phyloP scores from a whole-genome alignment of 2,329 filamentous ascomycete genomes.

The Anisogramma anomala region DNA sequence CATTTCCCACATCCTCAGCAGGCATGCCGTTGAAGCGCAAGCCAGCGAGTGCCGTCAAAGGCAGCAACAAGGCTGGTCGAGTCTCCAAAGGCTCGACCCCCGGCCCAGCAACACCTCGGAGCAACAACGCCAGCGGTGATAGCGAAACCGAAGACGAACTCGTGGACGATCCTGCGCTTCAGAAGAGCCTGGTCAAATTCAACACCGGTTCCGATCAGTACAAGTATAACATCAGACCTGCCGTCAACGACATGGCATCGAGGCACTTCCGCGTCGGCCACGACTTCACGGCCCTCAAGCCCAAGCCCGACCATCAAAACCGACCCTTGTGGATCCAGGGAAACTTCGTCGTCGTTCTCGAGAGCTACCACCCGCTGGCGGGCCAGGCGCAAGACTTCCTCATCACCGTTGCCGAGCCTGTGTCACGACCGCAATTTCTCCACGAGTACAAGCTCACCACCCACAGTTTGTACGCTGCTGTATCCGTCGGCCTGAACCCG shows the following conservation, averaged over 20 bases:
- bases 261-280: conserved; percentile 21
- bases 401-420: conserved; percentile 83
- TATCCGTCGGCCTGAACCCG: conserved; percentile 77
- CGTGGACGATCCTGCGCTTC: conserved; percentile 41
- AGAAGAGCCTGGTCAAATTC: conserved; percentile 50
- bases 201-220: conserved; percentile 39
- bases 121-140: conserved; percentile 31
- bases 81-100: conserved; percentile 49
- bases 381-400: conserved; percentile 82
- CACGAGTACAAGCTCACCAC: conserved; percentile 86
- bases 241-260: conserved; percentile 20
- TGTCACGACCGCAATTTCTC: conserved; percentile 75
- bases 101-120: conserved; percentile 47
- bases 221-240: conserved; percentile 10
- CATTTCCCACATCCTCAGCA: neutral
- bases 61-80: conserved; percentile 42
- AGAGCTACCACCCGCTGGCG: conserved; percentile 82
- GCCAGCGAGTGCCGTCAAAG: conserved; percentile 39
- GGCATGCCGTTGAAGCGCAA: conserved; percentile 63
- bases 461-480: conserved; percentile 83
- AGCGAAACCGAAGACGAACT: conserved; percentile 26
- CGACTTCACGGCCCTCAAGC: conserved; percentile 70
- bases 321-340: conserved; percentile 84
- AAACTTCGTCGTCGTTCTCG: conserved; percentile 62
- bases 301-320: conserved; percentile 83